Percentiles rank a stretch among this genome's conserved stretches.
Evolutionary conservation across 139 green algal genomes (phyloP).

Genomic region (Spirogloea muscicola): DNA sequence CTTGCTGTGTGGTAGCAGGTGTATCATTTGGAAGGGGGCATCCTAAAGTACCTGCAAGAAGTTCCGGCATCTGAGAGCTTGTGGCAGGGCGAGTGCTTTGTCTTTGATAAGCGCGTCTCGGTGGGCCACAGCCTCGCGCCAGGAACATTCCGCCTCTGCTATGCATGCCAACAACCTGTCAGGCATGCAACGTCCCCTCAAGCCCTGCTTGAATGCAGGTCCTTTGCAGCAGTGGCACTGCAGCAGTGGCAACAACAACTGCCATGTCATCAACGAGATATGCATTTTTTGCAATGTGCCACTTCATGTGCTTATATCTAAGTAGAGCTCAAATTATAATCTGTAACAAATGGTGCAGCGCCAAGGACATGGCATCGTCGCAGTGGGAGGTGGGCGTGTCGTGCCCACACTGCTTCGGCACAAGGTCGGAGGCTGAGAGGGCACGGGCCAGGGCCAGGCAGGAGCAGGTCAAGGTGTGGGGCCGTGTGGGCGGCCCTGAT

Average conservation of each 20-base stretch:
- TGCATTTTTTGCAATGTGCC: too few species aligned
- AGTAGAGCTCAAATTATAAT: too few species aligned
- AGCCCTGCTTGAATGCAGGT: too few species aligned
- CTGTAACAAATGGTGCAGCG: too few species aligned
- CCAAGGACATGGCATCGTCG: conserved; percentile 1
- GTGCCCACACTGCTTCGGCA: conserved; percentile 33
- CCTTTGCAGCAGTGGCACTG: too few species aligned
- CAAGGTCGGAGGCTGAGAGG: conserved; percentile 18
- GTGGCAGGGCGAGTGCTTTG: conserved; percentile 46
- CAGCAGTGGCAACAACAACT: too few species aligned
- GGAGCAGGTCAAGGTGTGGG: conserved; percentile 28
- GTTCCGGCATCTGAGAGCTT: conserved; percentile 35
- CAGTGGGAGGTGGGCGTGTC: conserved; percentile 32
- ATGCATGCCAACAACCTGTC: conserved; percentile 30
- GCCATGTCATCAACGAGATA: too few species aligned
- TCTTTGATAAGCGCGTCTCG: conserved; percentile 43
- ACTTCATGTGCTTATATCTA: too few species aligned
- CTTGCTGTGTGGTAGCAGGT: too few species aligned
- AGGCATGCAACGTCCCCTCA: too few species aligned
- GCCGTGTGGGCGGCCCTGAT: conserved; percentile 15
- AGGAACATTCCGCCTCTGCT: conserved; percentile 24
- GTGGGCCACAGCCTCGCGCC: conserved; percentile 24
- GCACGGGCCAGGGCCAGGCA: conserved; percentile 1
- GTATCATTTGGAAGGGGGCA: conserved; percentile 45
- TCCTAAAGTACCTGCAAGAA: conserved; percentile 41